A percentile compares a stretch with the other conserved stretches of the same genome.
Conservation (phyloP, 345 rosid genomes). For the Citropsis articulata region DNA sequence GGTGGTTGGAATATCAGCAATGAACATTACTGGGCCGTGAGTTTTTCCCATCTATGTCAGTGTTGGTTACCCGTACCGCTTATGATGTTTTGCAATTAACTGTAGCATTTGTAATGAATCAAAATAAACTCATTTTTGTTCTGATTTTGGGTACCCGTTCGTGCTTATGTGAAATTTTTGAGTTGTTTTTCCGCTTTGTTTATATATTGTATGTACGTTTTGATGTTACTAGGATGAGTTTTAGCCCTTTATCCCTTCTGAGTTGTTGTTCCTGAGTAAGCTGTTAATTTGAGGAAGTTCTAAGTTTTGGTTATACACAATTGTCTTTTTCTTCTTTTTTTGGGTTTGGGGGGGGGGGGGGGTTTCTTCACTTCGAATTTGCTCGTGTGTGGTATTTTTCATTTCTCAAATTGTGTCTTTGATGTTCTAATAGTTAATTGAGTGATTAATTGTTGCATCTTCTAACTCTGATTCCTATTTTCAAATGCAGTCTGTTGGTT, state of each 20-base stretch:
- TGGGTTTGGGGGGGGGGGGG: too few relatives aligned
- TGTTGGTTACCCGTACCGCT: too few relatives aligned
- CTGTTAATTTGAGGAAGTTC: neutral
- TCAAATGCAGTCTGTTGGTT: constrained; percentile 70
- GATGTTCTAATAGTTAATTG: neutral
- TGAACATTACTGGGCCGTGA: constrained; percentile 81
- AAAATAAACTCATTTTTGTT: neutral
- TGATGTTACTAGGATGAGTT: neutral
- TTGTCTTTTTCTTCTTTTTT: too few relatives aligned
- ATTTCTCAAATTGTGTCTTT: neutral
- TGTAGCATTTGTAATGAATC: neutral
- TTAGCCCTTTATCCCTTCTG: neutral
- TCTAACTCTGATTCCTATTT: neutral
- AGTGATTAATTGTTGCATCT: neutral
- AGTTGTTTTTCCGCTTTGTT: neutral
- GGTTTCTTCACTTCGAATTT: neutral
- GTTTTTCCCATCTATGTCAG: constrained; percentile 21
- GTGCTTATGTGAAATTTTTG: neutral
- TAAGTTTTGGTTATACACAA: neutral
- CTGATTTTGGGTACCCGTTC: neutral
- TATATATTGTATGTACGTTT: too few relatives aligned
- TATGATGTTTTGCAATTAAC: neutral
- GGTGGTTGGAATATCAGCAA: constrained; percentile 96
- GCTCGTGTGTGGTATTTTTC: neutral
- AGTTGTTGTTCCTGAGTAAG: neutral